Evolutionary conservation across 495 filamentous ascomycete genomes (phyloP), one percentile per base, ranked within the genome.

Genomic region (Cladorrhinum samala): DNA sequence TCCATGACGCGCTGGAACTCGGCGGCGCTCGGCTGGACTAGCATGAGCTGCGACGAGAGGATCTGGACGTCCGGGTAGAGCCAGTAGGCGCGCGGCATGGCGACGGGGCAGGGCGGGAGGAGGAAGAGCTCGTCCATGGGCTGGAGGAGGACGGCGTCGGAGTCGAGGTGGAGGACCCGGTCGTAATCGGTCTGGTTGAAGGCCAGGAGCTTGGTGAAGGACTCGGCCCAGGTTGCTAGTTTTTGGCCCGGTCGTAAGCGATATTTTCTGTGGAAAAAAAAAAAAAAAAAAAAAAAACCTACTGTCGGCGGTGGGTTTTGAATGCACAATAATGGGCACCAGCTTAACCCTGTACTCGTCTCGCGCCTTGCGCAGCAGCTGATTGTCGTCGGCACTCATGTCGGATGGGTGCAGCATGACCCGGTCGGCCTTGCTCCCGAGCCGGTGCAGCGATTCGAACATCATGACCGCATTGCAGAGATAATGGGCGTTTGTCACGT

Each of bases 401-500:
- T 59, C 50, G 69, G 65, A 13, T 8, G 85, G 85, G 57, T 88
- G 89, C 61, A 89, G 76, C 59, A 91, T 70, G 11, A 89, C 63
- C 4, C 80, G 77, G 27, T 85, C 80, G 2, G 87, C 83, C 53
- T 78, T 77, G 57, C 79, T 84, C 11, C 77, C 82, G 0, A 84
- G 66, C 23, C 77, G 72, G 20, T 82, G 59, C 45, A 90, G 56
- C 16, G 77, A 71, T 58, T 86, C 84, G 55, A 91, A 83, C 5
- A 90, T 72, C 85, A 91, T 86, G 48, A 91, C 63, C 2, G 82
- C 80, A 61, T 89, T 89, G 69, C 87, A 91, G 2, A 91, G 76
- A 64, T 88, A 86, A 2, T 79, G 72, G 49, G 73, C 75, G 38
- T 77, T 78, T 13, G 85, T 87, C 17, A 84, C 87, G 69, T 89